Base-by-base conservation (phyloP, 1,139 yeast species). In the Torulaspora pretoriensis region DNA sequence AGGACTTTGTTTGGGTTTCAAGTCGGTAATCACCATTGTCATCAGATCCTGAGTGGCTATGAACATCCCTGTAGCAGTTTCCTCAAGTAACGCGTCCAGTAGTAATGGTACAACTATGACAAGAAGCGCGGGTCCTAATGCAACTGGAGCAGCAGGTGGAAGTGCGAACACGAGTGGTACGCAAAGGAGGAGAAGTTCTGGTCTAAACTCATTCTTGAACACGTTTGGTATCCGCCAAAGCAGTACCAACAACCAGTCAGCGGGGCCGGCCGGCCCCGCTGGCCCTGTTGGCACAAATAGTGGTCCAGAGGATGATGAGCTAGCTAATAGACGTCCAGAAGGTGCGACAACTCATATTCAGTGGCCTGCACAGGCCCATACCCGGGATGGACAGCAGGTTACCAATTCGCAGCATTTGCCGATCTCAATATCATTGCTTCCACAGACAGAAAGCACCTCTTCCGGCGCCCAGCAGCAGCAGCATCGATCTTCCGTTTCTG, bases 151-250 rank as follows among this genome's bases (percentile, higher is more conserved):
- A 17, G 32, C 43, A 23, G 35, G 24, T 14, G 36, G 42, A 7
- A 5, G 22, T 34, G 38, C 35, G 10, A 31, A 34, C 22, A 30
- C 40, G 8, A 33, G 36, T 10, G 19, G 35, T 17, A 39, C 43
- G 9, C 47, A 43, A 36, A 48, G 60, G 39, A 52, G 61, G 39
- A 50, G 60, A 24, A 60, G 61, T 7, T 53, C 58, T 2, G 57
- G 61, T 16, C 48, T 59, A 38, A 55, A 53, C 34, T 51, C 58
- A 4, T 40, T 59, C 25, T 42, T 58, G 39, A 56, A 50, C 33
- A 50, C 59, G 4, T 57, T 59, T 45, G 63, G 63, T n/a, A 55
- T 58, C 26, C 54, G 63, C 42, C 60, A 54, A 33, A 50, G 29
- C 34, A 48, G 27, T 37, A 40, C 27, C 33, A 38, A 27, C 31